Percentiles rank a stretch among this genome's conserved stretches.
Conservation (phyloP, 306 rosid species). For the Cicer arietinum region DNA sequence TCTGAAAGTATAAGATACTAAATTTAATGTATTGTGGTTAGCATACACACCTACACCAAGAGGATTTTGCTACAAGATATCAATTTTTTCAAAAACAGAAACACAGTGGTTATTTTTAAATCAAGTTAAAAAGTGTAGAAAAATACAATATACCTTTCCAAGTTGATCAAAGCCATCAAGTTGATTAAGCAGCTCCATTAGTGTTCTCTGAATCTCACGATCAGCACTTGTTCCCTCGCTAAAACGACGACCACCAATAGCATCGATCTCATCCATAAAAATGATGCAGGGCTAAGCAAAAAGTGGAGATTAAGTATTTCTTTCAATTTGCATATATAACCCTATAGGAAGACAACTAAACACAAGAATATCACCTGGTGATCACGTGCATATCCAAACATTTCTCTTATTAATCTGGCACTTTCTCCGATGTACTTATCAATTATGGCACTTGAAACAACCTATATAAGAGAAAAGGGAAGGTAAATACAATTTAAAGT, state of each 20-base stretch:
- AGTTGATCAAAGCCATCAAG: conserved; percentile 97
- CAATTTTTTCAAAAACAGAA: not conserved
- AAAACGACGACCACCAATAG: conserved; percentile 98
- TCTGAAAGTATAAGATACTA: not conserved
- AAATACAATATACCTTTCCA: conserved; percentile 73
- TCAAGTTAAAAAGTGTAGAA: conserved; percentile 8
- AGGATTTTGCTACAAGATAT: not conserved
- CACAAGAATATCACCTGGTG: conserved; percentile 73
- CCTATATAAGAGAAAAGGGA: conserved; percentile 53
- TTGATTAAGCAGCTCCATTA: conserved; percentile 96
- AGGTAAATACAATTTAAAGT: conserved; percentile 29
- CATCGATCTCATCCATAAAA: conserved; percentile 99
- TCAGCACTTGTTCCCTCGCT: conserved; percentile 98
- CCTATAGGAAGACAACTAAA: conserved; percentile 11
- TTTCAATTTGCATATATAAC: conserved; percentile 15
- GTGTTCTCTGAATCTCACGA: conserved; percentile 96
- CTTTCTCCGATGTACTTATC: conserved; percentile 97
- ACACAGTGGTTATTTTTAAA: not conserved
- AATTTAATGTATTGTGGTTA: not conserved
- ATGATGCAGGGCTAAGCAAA: conserved; percentile 89
- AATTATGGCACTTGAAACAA: conserved; percentile 96
- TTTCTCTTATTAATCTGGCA: conserved; percentile 92
- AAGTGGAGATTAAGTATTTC: conserved; percentile 35
- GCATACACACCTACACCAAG: not conserved
- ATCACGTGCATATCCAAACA: conserved; percentile 99